Base-by-base conservation (phyloP, 2,329 filamentous ascomycete species). In the Thielaviopsis euricoi region DNA sequence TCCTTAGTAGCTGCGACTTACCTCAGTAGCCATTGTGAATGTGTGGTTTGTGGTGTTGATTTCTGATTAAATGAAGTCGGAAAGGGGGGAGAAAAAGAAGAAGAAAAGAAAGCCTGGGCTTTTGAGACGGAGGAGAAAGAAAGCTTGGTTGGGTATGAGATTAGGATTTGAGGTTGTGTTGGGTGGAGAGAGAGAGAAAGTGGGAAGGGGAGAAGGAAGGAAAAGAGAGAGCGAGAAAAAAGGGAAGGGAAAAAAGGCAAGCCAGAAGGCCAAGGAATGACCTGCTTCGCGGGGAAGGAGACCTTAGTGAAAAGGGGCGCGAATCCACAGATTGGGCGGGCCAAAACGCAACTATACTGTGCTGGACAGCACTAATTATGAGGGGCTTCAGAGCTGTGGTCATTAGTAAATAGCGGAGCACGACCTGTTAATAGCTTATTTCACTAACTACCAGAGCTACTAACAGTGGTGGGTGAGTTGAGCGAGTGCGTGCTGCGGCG, bases 21-120 rank as follows among this genome's bases (percentile, higher is more conserved):
- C 80, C 74, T 83, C 80, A 73, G 76, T 78, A 71, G 77, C 76
- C 79, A 82, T 82, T 69, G 67, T 79, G 70, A 66, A 63, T 64
- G 56, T 59, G 60, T 61, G 57, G 33, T 58, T 59, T 52, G 59
- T 56, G 51, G 54, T 43, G 55, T 53, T 50, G 53, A 58, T 46
- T 46, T 46, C 40, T 46, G 40, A 54, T 56, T 50, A 29, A 56
- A 52, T 37, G 55, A 55, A 46, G 25, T 50, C 48, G 50, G 40
- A 46, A 48, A 55, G 37, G 53, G 53, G 46, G 56, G 43, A 50
- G 54, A 58, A 60, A 59, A 37, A 57, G 57, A 58, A 56, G 57
- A 59, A 58, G 46, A 29, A 56, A 58, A 46, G 17, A 19, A 55
- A 48, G 46, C 25, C 49, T 53, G n/a, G 55, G 25, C 50, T 58